Conservation (phyloP, 176 grass and related monocot genomes). For the Triticum timopheevii region DNA sequence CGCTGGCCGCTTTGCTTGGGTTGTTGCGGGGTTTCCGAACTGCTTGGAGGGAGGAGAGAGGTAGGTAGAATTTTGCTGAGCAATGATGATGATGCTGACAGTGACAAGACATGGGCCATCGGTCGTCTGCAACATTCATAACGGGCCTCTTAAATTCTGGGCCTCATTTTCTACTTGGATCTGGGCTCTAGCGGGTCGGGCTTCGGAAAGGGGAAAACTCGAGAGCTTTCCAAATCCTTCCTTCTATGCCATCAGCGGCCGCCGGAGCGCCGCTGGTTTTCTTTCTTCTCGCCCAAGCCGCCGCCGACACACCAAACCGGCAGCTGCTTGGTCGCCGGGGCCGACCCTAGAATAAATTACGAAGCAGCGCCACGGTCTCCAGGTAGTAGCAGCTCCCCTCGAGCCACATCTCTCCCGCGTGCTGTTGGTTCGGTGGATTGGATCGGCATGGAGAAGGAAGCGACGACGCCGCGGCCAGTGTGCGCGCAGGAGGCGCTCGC, state of each 20-base stretch:
- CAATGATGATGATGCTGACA: neutral
- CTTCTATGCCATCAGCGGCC: slow-evolving; percentile 28
- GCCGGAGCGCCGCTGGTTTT: slow-evolving; percentile 35
- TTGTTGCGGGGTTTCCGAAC: slow-evolving; percentile 22
- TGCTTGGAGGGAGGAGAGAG: slow-evolving; percentile 40
- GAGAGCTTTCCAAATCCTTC: neutral
- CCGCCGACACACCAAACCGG: neutral
- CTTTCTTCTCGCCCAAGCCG: slow-evolving; percentile 48
- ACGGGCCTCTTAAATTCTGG: neutral
- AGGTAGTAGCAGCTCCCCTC: neutral
- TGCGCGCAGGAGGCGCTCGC: slow-evolving; percentile 81
- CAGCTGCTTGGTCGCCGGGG: neutral
- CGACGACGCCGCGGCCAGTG: slow-evolving; percentile 54
- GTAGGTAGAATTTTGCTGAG: neutral
- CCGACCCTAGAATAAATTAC: neutral
- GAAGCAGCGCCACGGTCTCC: neutral
- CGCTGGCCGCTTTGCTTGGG: neutral
- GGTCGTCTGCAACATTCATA: neutral
- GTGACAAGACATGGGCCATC: neutral
- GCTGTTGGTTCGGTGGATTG: slow-evolving; percentile 6
- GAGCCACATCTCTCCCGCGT: neutral
- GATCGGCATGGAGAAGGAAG: slow-evolving; percentile 31
- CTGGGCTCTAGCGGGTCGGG: neutral
- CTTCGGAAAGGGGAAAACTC: neutral
- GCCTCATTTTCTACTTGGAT: neutral